Conservation (phyloP, 2,329 filamentous ascomycete species). For the Aspergillus eucalypticola region DNA sequence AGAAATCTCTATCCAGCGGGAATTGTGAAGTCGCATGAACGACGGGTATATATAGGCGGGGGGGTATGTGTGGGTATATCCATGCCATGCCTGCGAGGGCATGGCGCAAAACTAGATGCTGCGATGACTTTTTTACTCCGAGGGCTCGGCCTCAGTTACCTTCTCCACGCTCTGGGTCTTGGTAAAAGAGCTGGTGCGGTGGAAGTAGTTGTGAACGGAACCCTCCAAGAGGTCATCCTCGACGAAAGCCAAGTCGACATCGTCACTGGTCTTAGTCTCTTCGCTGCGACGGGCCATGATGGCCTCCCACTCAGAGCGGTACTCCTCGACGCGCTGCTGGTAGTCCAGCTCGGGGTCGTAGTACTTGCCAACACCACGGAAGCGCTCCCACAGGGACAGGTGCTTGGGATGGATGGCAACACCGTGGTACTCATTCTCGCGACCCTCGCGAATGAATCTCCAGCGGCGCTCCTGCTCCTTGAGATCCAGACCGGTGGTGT, state of each 20-base stretch:
- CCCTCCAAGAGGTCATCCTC: slow-evolving; percentile 1
- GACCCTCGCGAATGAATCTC: not conserved
- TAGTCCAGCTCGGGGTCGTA: slow-evolving; percentile 8
- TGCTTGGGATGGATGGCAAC: slow-evolving; percentile 4
- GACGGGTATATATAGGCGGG: not conserved
- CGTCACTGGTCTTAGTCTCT: not conserved
- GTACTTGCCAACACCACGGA: slow-evolving; percentile 4
- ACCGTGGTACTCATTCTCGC: slow-evolving; percentile 6
- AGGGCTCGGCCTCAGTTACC: not conserved
- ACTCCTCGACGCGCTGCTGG: slow-evolving; percentile 7
- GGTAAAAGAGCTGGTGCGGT: slow-evolving; percentile 1
- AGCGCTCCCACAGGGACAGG: slow-evolving; percentile 9
- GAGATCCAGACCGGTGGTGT: slow-evolving; percentile 6
- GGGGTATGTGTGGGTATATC: not conserved
- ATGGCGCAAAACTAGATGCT: not conserved
- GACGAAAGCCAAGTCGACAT: not conserved
- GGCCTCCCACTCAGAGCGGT: slow-evolving; percentile 6
- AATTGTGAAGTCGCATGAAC: not conserved
- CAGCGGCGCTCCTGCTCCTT: slow-evolving; percentile 8
- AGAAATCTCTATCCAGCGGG: not conserved
- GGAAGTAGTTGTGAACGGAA: slow-evolving; percentile 5
- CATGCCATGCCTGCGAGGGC: not conserved
- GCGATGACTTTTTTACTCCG: not conserved
- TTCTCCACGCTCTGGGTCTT: not conserved
- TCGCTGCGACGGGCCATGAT: slow-evolving; percentile 3